Conservation (phyloP, 2,329 filamentous ascomycete genomes). For the Botrytis fabae region DNA sequence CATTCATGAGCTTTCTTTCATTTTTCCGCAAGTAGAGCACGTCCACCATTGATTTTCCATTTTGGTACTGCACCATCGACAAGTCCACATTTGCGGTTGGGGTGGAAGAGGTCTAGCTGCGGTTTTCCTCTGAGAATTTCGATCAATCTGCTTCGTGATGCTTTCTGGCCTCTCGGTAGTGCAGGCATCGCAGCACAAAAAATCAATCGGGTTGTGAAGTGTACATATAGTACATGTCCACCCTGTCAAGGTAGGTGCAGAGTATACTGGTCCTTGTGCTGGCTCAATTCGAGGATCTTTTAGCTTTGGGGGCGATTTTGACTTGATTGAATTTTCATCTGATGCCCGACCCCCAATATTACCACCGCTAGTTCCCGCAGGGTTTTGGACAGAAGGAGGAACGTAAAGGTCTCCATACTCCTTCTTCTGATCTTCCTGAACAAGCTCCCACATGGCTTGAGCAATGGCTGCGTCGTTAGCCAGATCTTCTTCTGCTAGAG, state of each 20-base stretch:
- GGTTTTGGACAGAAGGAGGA: conserved; percentile 36
- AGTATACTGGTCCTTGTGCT: conserved; percentile 18
- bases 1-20: conserved; percentile 52
- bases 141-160: conserved; percentile 34
- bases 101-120: conserved; percentile 24
- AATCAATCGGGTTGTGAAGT: conserved; percentile 53
- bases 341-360: conserved; percentile 23
- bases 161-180: conserved; percentile 46
- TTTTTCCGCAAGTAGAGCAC: conserved; percentile 54
- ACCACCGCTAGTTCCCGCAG: conserved; percentile 40
- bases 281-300: conserved; percentile 22
- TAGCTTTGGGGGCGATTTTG: conserved; percentile 25
- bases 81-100: conserved; percentile 48
- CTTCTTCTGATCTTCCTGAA: conserved; percentile 66
- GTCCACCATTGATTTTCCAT: conserved; percentile 60
- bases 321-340: conserved; percentile 24
- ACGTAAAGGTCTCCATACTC: conserved; percentile 38
- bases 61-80: conserved; percentile 50
- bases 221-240: conserved; percentile 61
- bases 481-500: conserved; percentile 82
- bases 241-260: conserved; percentile 43
- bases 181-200: conserved; percentile 58
- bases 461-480: conserved; percentile 87
- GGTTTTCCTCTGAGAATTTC: conserved; percentile 19
- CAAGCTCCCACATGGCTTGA: conserved; percentile 80